Base-by-base conservation (phyloP, 257 asterid species). In the Solanum pimpinellifolium region DNA sequence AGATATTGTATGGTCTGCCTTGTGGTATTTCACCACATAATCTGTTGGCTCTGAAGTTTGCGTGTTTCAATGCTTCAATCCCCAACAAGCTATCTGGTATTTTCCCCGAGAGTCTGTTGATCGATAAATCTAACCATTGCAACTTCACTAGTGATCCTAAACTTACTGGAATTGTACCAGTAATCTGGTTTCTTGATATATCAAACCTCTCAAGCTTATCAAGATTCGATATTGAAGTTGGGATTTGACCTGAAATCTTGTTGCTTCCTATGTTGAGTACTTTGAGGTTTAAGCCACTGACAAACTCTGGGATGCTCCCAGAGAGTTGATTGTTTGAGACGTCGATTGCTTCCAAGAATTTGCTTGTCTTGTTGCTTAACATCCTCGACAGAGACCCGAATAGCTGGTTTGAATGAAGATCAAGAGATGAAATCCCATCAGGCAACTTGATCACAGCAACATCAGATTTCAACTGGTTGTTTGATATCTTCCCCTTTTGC, bases 21-120 rank as follows among this genome's bases (percentile, higher is more conserved):
- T 93, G 98, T n/a, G 99, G 99, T 44, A 97, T 97, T 92, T 86
- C 89, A 75, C 99, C 99, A 75, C 99, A 94, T 88, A 97, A 77
- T 90, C 87, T 91, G 83, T 97, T 97, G 52, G 93, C 95, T 85
- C 98, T 91, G 90, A 97, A 95, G 90, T 91, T 94, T 83, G 94
- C 97, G 84, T 97, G 98, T 59, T 75, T 93, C 25, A 97, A 69
- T 33, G 89, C 88, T 89, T 90, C 86, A 31, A 94, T 92, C 70
- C 91, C 93, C 86, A 95, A 90, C 91, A 96, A 88, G 42, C 94
- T 93, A 3, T 74, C 91, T 21, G 99, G 99, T 47, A 97, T 97
- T 76, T 86, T 91, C 20, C 98, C 99, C 0, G 87, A 87, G 4
- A 97, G 86, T 59, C 82, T 85, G 86, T 97, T 97, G 81, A 92